A percentile compares a stretch with the other conserved stretches of the same genome.
These are phyloP conservation scores for Pascua sp. DNA, from an alignment of 1,284 basidiomycete genomes.

Conservation along the genomic window DNA sequence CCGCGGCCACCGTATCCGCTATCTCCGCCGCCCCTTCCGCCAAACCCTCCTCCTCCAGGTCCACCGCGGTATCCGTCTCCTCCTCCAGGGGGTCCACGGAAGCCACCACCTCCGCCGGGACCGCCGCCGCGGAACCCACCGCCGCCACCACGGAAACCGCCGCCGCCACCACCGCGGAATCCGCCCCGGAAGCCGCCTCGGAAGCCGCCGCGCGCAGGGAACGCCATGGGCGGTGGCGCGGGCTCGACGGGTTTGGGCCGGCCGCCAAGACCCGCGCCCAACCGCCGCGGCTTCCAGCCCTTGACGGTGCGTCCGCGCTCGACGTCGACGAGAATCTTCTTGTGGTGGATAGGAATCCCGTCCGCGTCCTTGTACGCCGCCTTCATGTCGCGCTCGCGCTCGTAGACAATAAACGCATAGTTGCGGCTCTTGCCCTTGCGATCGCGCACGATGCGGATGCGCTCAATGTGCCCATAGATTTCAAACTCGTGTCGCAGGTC, in stretches of 20 bases:
- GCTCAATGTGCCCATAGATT: conserved; percentile 88
- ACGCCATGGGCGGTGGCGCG: conserved; percentile 3
- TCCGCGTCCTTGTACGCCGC: conserved; percentile 99
- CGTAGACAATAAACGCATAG: conserved; percentile 97
- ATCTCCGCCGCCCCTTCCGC: conserved; percentile 22
- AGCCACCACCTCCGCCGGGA: conserved; percentile 28
- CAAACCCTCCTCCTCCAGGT: conserved; percentile 17
- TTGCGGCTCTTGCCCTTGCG: conserved; percentile 80
- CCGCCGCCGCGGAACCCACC: conserved; percentile 23
- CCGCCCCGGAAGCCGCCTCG: conserved; percentile 24
- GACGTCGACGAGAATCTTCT: conserved; percentile 93
- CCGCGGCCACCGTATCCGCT: conserved; percentile 29
- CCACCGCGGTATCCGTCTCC: conserved; percentile 52
- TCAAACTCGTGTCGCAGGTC: conserved; percentile 94
- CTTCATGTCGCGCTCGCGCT: conserved; percentile 99
- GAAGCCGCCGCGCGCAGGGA: conserved; percentile 24
- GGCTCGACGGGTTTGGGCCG: conserved; percentile 71
- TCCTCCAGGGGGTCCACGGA: conserved; percentile 35
- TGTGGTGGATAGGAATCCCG: conserved; percentile 89
- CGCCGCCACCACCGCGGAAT: conserved; percentile 19
- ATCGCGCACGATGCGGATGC: conserved; percentile 84
- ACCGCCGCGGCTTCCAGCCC: conserved; percentile 93
- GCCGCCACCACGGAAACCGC: conserved; percentile 22
- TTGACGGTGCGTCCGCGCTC: conserved; percentile 96
- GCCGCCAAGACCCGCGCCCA: conserved; percentile 94